Evolutionary conservation across 192 early-diverging fungal genomes (phyloP).

Genomic region (Thoreauomyces humboldtii): DNA sequence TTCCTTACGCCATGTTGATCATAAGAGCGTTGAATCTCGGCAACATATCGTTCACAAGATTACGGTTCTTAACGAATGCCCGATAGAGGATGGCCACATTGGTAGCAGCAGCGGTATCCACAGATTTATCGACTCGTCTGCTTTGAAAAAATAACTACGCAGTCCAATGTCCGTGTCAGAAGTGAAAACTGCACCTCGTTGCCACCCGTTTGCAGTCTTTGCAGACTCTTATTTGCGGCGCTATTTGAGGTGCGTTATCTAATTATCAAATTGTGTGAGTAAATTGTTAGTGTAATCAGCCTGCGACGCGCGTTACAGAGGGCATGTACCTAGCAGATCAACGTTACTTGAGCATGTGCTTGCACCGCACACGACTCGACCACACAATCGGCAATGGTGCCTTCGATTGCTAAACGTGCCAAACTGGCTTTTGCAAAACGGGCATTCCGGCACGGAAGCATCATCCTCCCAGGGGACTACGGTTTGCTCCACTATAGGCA

Average conservation of each 20-base stretch:
- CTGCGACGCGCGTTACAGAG: too few relatives aligned
- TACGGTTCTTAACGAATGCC: slow-evolving; percentile 23
- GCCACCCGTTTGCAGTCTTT: slow-evolving; percentile 39
- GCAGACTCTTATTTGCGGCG: slow-evolving; percentile 31
- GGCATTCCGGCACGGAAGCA: slow-evolving; percentile 35
- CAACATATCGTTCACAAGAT: slow-evolving; percentile 33
- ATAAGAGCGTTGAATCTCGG: slow-evolving; percentile 47
- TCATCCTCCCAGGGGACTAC: slow-evolving; percentile 53
- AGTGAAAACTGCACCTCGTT: slow-evolving; percentile 20
- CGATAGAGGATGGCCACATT: slow-evolving; percentile 16
- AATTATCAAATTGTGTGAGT: not conserved
- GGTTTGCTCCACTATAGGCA: slow-evolving; percentile 37
- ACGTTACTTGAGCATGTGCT: slow-evolving; percentile 17
- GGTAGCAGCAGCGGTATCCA: not conserved
- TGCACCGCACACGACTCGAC: slow-evolving; percentile 43
- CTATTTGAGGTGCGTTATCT: not conserved
- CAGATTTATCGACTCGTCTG: not conserved
- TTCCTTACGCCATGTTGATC: slow-evolving; percentile 36
- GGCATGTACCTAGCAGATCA: not conserved
- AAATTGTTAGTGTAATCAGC: not conserved
- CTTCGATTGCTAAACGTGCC: slow-evolving; percentile 38
- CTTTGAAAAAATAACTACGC: not conserved
- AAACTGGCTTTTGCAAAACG: slow-evolving; percentile 36
- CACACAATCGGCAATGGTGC: slow-evolving; percentile 57
- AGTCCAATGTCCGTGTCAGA: not conserved